Base-by-base conservation (phyloP, 805 yeast species). In the Ogataea kodamae region DNA sequence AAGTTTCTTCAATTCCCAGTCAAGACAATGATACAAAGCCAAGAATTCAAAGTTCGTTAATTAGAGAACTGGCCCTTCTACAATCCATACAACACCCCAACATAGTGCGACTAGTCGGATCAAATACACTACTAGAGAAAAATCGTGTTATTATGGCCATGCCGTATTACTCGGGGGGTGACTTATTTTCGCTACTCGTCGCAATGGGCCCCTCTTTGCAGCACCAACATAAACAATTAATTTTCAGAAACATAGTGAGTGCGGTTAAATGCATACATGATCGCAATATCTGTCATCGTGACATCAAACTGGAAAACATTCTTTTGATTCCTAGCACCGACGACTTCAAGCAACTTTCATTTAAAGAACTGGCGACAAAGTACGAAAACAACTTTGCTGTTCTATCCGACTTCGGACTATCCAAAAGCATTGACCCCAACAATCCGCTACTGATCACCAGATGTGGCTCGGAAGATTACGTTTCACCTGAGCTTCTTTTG, bases 391-490 rank as follows among this genome's bases (percentile, higher is more conserved):
- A 34, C 39, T 40, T 78, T 11, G 75, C 78, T 2, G 78, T 76
- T 10, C 57, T 88, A 19, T 80, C 95, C 0, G 99, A 92, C 64
- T 81, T 92, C 60, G 98, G 99, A 0, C 69, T 92, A 17, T 81
- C 95, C 8, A 79, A 87, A 48, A 64, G 68, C 30, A 70, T 90
- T 15, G 76, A 72, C 30, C 72, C 76, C 1, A 68, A 64, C 1
- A 65, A 74, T 44, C 83, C 87, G 16, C 48, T 81, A 37, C 67
- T 94, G 16, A 72, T 84, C 3, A 90, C 97, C 1, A 63, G 97
- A 41, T 92, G 98, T 58, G 98, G 99, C 0, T 85, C 96, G 1
- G 96, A 86, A 43, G 98, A 92, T 55, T 92, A 92, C 50, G 95
- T 92, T 5, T 81, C 96, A 0, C 99, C 98, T 0, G 99, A 92